Base-by-base conservation (phyloP, 257 asterid genomes). In the Plantago elongata region DNA sequence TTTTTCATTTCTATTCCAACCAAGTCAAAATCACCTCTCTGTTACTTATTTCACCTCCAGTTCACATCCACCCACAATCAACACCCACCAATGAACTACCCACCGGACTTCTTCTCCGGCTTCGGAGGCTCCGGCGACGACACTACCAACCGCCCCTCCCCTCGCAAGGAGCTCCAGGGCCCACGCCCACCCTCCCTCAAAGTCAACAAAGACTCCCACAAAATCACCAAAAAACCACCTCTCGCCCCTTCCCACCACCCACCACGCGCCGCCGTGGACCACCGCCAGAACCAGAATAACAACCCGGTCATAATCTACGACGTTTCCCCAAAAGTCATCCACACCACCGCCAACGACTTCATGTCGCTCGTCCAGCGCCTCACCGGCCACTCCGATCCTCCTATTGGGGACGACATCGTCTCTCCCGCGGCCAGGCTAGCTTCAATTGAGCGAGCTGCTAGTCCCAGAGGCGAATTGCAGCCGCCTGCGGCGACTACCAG, bases 381-480 rank as follows among this genome's bases (percentile, higher is more conserved):
- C 68, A 92, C 98, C 27, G 98, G 98, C 11, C 74, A 76, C 91
- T 27, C 69, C 27, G 27, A 22, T 22, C 27, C 27, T 22, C 27
- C 27, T 1, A 22, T 22, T 22, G 27, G 27, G 2, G 27, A 22
- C 27, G 27, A 22, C 27, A 22, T 22, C 27, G 27, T 92, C 14
- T 89, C 98, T 3, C 98, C 97, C 46, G 98, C 98, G 0, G 98
- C 98, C 60, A 74, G 90, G 56, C 47, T 86, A 51, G 98, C 98
- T 4, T 81, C 95, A 0, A 73, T 84, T 0, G 95, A 92, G 75
- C 82, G 72, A 66, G 58, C 80, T 0, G 58, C 80, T 0, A 88
- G 90, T 51, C 90, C 92, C 6, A 54, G 77, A 3, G 52, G 51
- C 13, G 27, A 22, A 77, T 63, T 50, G 79, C 70, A 15, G 27